Evolutionary conservation across 2,329 filamentous ascomycete genomes (phyloP).

Genomic region (Ophiostoma australiae): DNA sequence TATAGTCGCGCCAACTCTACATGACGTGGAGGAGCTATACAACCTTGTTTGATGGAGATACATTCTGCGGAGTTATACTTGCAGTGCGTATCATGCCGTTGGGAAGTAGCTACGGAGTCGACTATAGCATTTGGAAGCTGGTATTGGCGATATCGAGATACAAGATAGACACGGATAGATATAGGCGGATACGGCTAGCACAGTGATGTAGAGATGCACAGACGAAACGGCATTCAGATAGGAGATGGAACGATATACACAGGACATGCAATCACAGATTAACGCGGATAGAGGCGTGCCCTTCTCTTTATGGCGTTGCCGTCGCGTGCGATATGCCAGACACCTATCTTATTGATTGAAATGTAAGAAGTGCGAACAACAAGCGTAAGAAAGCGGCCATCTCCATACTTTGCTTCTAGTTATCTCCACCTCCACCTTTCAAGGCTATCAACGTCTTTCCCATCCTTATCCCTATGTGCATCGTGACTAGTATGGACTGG

Average conservation of each 20-base stretch:
- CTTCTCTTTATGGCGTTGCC: not conserved
- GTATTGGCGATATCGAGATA: not conserved
- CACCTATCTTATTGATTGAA: not conserved
- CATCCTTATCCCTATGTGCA: not conserved
- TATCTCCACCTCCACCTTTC: constrained; percentile 3
- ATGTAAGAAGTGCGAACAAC: not conserved
- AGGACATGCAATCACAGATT: not conserved
- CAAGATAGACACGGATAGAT: not conserved
- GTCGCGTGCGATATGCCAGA: not conserved
- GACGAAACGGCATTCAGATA: not conserved
- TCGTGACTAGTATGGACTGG: too few relatives aligned
- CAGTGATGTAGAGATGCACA: too few relatives aligned
- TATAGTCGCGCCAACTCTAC: not conserved
- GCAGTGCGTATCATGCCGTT: not conserved
- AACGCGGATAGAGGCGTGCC: not conserved
- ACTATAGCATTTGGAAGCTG: not conserved
- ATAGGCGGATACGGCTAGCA: not conserved
- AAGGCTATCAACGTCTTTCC: not conserved
- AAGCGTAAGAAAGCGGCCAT: not conserved
- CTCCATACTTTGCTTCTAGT: not conserved
- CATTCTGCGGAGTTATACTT: not conserved
- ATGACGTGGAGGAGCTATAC: not conserved
- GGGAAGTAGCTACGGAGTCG: not conserved
- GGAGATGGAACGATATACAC: not conserved
- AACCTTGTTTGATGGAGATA: not conserved